A percentile compares a stretch with the other conserved stretches of the same genome.
These are phyloP conservation scores for Penicillium cosmopolitanum DNA, from an alignment of 495 filamentous ascomycete genomes.

Conservation along the genomic window DNA sequence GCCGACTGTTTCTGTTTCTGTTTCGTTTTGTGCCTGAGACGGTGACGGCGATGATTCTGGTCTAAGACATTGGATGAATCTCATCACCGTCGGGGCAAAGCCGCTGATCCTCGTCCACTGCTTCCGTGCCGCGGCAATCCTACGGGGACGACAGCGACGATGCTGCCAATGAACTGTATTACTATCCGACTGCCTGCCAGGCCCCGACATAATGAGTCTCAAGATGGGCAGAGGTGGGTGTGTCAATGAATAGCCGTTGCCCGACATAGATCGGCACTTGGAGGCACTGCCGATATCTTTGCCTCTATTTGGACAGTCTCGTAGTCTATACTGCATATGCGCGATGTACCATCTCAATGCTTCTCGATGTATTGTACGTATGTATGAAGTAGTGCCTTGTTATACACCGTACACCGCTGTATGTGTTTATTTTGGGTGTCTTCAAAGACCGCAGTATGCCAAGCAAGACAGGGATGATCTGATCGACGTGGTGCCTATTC, in stretches of 20 bases:
- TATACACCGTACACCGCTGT: constrained; percentile 5
- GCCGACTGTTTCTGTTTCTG: constrained; percentile 4
- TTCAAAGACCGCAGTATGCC: constrained; percentile 7
- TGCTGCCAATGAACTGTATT: constrained; percentile 7
- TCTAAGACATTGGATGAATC: background rate
- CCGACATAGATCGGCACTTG: background rate
- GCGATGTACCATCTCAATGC: background rate
- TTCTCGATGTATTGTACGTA: constrained; percentile 7
- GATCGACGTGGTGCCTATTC: constrained; percentile 11
- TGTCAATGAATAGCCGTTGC: constrained; percentile 1
- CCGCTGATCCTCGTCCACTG: background rate
- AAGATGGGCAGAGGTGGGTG: constrained; percentile 6
- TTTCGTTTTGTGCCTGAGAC: constrained; percentile 2
- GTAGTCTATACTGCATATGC: constrained; percentile 1
- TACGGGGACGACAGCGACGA: background rate
- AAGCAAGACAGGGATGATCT: constrained; percentile 18
- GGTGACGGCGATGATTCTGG: background rate
- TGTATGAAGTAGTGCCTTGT: background rate
- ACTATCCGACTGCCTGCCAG: constrained; percentile 12
- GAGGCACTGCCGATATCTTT: background rate
- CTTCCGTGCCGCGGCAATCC: background rate
- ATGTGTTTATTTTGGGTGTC: constrained; percentile 13
- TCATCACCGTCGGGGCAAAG: background rate
- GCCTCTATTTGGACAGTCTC: background rate
- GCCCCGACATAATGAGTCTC: background rate